Conservation (phyloP, 78 protist genomes). For the Dictyostelium purpureum region DNA sequence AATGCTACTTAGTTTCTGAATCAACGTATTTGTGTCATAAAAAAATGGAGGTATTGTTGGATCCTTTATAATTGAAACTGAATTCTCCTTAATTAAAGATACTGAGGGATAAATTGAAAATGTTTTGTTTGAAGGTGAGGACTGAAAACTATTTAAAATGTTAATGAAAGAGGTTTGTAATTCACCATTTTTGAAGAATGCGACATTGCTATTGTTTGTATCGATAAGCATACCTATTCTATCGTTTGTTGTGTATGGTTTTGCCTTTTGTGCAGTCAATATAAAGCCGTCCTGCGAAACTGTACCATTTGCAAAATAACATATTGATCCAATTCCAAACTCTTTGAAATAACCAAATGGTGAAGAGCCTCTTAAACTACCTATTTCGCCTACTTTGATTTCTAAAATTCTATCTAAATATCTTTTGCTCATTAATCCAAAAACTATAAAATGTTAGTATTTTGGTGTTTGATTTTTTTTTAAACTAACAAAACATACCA, state of each 20-base stretch:
- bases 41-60: conserved; percentile 15
- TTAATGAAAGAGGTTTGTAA: background rate
- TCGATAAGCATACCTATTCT: conserved; percentile 58
- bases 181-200: conserved; percentile 40
- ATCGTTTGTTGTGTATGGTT: conserved; percentile 50
- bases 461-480: background rate
- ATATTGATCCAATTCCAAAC: conserved; percentile 52
- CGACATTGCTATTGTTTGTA: conserved; percentile 7
- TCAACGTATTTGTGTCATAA: background rate
- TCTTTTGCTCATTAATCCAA: conserved; percentile 32
- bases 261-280: background rate
- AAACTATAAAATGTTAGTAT: background rate
- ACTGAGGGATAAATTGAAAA: conserved; percentile 23
- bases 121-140: background rate
- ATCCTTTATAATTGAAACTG: conserved; percentile 30
- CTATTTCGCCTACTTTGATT: conserved; percentile 8
- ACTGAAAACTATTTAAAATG: background rate
- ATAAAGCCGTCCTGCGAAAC: conserved; percentile 33
- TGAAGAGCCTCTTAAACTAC: conserved; percentile 53
- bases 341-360: conserved; percentile 59
- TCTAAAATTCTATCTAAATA: conserved; percentile 33
- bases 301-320: conserved; percentile 71
- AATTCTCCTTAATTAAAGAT: conserved; percentile 51
- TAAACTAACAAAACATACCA: background rate
- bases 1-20: background rate